Base-by-base conservation (phyloP, 805 yeast species). In the Kazachstania psychrophila region DNA sequence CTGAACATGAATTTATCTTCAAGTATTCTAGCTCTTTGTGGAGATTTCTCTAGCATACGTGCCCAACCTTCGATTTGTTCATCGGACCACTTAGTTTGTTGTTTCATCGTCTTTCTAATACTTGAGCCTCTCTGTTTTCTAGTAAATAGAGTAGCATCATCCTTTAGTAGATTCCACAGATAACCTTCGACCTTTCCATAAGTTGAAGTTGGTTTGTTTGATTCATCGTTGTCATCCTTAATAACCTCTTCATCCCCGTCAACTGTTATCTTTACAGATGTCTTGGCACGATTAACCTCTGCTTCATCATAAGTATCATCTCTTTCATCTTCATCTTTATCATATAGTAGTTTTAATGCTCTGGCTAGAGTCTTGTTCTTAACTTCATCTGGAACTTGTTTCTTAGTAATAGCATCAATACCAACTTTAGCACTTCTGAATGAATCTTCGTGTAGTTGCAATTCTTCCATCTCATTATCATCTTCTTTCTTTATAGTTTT, bases 1-100 rank as follows among this genome's bases (percentile, higher is more conserved):
- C 55, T 62, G 40, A 70, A 69, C 64, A 75, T 63, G 46, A 64
- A 77, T 43, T 70, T 70, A 36, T 77, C 79, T 48, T 83, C 94
- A 39, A 83, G 54, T 2, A 74, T 40, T 46, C 72, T 70, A 44
- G 72, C 78, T 39, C 82, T 66, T 30, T 66, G 65, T 1, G 92
- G 86, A 29, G 77, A 72, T 48, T 72, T 73, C 35, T 73, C 68
- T 14, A 87, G 54, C 80, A 82, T 80, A 38, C 81, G 63, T 1
- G 80, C 79, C 96, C 96, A 89, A 0, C 95, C 95, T 65, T 88
- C 96, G 33, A 89, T 75, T 54, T 85, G 95, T 51, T 86, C 95
- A 57, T 87, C 88, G 0, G 87, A 66, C 95, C 94, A 86, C 1
- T 66, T 65, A 0, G 79, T 70, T 26, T 66, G 64, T 5, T 55